Evolutionary conservation across 805 yeast species (phyloP).

Genomic region (Yarrowia sp.): DNA sequence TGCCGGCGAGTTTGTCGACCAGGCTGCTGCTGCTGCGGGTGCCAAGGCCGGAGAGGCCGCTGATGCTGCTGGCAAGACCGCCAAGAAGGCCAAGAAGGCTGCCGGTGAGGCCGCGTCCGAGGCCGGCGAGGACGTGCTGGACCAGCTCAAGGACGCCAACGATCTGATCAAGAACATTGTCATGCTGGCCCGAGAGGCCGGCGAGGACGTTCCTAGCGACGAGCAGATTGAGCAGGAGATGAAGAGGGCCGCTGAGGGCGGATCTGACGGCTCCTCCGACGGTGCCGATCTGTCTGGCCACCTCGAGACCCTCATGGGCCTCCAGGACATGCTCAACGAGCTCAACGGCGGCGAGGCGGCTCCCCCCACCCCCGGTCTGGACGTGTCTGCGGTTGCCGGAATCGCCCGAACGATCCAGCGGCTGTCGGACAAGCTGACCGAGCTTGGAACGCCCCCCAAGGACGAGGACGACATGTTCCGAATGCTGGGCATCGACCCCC

Average conservation of each 20-base stretch:
- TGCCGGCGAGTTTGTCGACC: slow-evolving; percentile 35
- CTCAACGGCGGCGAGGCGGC: slow-evolving; percentile 27
- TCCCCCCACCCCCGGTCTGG: slow-evolving; percentile 8
- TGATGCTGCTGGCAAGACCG: slow-evolving; percentile 48
- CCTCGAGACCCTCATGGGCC: slow-evolving; percentile 22
- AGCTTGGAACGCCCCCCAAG: slow-evolving; percentile 38
- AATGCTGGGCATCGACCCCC: slow-evolving; percentile 37
- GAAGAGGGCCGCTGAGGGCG: slow-evolving; percentile 22
- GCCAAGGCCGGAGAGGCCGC: slow-evolving; percentile 43
- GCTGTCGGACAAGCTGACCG: slow-evolving; percentile 34
- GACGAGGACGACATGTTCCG: slow-evolving; percentile 39
- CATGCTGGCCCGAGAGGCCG: slow-evolving; percentile 15
- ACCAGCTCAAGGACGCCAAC: slow-evolving; percentile 36
- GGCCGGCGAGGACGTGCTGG: slow-evolving; percentile 25
- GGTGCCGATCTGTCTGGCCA: slow-evolving; percentile 12
- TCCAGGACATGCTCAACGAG: slow-evolving; percentile 32
- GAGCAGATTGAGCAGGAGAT: slow-evolving; percentile 13
- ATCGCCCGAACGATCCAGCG: slow-evolving; percentile 24
- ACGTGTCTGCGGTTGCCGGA: slow-evolving; percentile 20
- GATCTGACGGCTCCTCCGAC: background rate
- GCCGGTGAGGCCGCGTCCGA: slow-evolving; percentile 40
- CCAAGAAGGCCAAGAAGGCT: slow-evolving; percentile 46
- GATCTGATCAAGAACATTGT: slow-evolving; percentile 18
- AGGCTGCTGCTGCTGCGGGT: slow-evolving; percentile 28
- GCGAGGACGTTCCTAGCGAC: slow-evolving; percentile 16